Evolutionary conservation across 1,284 basidiomycete species (phyloP).

Genomic region (Ganoderma boninense): DNA sequence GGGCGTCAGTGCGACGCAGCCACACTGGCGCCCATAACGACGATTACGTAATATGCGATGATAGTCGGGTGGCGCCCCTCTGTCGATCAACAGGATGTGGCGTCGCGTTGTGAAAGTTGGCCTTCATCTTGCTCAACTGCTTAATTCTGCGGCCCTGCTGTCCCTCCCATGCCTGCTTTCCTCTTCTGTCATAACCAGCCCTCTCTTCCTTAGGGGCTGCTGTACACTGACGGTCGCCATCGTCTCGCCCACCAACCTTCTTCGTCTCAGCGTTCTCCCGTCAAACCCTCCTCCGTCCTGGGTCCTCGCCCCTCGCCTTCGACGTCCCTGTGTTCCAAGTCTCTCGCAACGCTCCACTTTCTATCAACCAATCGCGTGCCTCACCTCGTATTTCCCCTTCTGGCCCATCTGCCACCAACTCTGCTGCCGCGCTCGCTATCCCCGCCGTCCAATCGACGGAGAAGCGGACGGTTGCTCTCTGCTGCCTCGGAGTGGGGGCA

Average conservation of each 20-base stretch:
- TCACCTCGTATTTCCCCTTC: not conserved
- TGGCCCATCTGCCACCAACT: not conserved
- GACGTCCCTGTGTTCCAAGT: not conserved
- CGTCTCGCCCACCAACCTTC: not conserved
- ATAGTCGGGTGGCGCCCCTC: conserved; percentile 3
- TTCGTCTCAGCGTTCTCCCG: not conserved
- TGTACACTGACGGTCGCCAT: not conserved
- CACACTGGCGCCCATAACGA: conserved; percentile 20
- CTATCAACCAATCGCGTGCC: not conserved
- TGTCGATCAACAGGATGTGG: not conserved
- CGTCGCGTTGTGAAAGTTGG: not conserved
- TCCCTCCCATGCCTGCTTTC: not conserved
- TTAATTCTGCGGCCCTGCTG: conserved; percentile 6
- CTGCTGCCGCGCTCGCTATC: not conserved
- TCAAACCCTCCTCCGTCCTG: not conserved
- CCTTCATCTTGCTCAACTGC: not conserved
- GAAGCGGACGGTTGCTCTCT: not conserved
- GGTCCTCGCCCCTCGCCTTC: not conserved
- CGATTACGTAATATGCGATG: conserved; percentile 16
- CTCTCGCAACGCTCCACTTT: not conserved
- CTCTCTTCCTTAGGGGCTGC: not conserved
- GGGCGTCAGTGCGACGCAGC: not conserved
- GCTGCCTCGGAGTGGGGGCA: not conserved
- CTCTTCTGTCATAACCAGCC: not conserved
- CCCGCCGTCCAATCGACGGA: conserved; percentile 2